phyloP scores from a whole-genome alignment of 2,329 filamentous ascomycete species.

The Fusarium mundagurra region DNA sequence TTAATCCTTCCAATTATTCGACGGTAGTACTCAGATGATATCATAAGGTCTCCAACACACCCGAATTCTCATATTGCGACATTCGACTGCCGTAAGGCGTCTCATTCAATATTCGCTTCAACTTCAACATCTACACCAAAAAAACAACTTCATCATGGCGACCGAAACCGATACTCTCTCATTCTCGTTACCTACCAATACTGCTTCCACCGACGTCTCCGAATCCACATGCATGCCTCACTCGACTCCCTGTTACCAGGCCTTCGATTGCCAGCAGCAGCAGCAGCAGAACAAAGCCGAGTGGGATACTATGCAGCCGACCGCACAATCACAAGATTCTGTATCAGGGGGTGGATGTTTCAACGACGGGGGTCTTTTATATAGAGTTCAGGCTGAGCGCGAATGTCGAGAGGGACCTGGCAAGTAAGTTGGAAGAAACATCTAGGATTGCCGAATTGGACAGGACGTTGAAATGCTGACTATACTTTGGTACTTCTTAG shows the following conservation, averaged over 20 bases:
- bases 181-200: conserved; percentile 46
- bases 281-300: conserved; percentile 31
- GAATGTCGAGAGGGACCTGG: conserved; percentile 42
- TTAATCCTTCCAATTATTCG: neutral
- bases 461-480: conserved; percentile 29
- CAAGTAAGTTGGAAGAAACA: conserved; percentile 35
- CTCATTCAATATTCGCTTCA: neutral
- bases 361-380: conserved; percentile 41
- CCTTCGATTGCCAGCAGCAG: conserved; percentile 26
- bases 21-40: conserved; percentile 22
- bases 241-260: conserved; percentile 23
- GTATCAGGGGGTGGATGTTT: conserved; percentile 30
- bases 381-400: conserved; percentile 41
- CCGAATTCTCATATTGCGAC: neutral
- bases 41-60: conserved; percentile 1
- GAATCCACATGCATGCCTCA: conserved; percentile 43
- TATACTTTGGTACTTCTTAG: conserved; percentile 27
- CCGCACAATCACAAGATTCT: conserved; percentile 20
- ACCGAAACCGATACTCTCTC: conserved; percentile 49
- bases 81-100: conserved; percentile 18
- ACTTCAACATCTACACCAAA: neutral
- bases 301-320: conserved; percentile 44
- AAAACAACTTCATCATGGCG: conserved; percentile 35
- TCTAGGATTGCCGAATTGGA: neutral
- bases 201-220: conserved; percentile 45